Percentiles rank a stretch among this genome's conserved stretches.
Conservation (phyloP, 2,329 filamentous ascomycete species). For the Thelonectria rubi region DNA sequence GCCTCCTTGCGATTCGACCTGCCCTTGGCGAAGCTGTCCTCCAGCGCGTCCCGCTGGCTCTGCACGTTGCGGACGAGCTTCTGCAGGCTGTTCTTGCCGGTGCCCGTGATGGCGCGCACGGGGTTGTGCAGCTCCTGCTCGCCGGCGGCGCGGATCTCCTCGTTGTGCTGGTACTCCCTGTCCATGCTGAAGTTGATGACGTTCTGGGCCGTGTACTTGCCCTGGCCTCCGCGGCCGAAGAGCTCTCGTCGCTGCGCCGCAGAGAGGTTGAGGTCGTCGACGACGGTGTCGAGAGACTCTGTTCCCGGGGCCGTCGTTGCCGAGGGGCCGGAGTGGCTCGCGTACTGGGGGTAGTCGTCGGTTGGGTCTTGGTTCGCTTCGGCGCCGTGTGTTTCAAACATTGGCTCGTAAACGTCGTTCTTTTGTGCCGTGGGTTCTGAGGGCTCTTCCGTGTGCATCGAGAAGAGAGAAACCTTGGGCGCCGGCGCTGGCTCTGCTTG, state of each 20-base stretch:
- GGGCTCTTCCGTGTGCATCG: conserved; percentile 59
- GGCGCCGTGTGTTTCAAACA: conserved; percentile 53
- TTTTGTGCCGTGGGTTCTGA: conserved; percentile 36
- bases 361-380: conserved; percentile 36
- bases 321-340: conserved; percentile 41
- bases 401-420: conserved; percentile 58
- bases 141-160: conserved; percentile 74
- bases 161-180: conserved; percentile 85
- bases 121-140: conserved; percentile 81
- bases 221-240: conserved; percentile 73
- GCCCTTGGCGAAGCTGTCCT: conserved; percentile 89
- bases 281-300: conserved; percentile 76
- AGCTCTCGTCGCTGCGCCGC: conserved; percentile 81
- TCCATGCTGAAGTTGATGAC: conserved; percentile 91
- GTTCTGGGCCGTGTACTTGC: conserved; percentile 56
- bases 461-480: conserved; percentile 73
- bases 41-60: conserved; percentile 84
- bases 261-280: conserved; percentile 81
- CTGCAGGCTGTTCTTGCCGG: conserved; percentile 81
- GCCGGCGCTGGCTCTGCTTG: conserved; percentile 24
- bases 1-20: conserved; percentile 83
- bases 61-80: conserved; percentile 87
- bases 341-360: conserved; percentile 46
- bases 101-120: conserved; percentile 82
- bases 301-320: conserved; percentile 41